A percentile compares a stretch with the other conserved stretches of the same genome.
Evolutionary conservation across 2,329 filamentous ascomycete genomes (phyloP).

Genomic region (Apiospora marii): DNA sequence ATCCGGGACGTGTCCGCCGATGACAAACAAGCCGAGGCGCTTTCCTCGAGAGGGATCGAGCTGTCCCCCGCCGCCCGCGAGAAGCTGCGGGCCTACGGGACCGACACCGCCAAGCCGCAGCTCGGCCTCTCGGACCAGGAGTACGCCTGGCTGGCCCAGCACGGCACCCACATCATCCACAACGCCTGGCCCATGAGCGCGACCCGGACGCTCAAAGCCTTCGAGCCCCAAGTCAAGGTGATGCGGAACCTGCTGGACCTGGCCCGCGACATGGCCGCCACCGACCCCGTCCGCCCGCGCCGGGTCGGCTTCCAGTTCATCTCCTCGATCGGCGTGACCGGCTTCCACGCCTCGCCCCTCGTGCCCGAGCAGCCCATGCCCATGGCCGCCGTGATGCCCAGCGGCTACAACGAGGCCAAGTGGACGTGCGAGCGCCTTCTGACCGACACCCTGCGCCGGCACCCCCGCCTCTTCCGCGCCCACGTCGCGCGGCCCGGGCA

Average conservation of each 20-base stretch:
- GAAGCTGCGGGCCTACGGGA: conserved; percentile 51
- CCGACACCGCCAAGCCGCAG: conserved; percentile 48
- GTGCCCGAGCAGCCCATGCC: no score
- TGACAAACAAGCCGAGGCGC: conserved; percentile 30
- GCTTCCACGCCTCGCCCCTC: conserved; percentile 23
- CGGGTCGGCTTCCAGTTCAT: conserved; percentile 47
- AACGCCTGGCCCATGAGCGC: conserved; percentile 60
- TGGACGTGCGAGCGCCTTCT: conserved; percentile 58
- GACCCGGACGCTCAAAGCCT: conserved; percentile 47
- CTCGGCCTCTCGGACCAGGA: conserved; percentile 50
- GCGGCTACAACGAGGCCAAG: conserved; percentile 63
- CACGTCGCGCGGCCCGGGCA: conserved; percentile 57
- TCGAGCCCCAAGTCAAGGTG: conserved; percentile 52
- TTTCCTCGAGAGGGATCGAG: conserved; percentile 27
- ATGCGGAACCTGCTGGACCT: conserved; percentile 57
- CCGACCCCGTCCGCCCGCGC: conserved; percentile 15
- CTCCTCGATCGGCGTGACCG: conserved; percentile 49
- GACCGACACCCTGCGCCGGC: conserved; percentile 53
- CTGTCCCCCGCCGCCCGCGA: conserved; percentile 26
- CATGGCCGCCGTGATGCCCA: conserved; percentile 45
- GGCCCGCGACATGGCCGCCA: conserved; percentile 41
- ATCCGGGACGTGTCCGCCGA: conserved; percentile 30
- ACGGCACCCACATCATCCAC: conserved; percentile 58
- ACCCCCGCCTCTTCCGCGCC: conserved; percentile 48
- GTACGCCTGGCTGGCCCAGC: conserved; percentile 47